Evolutionary conservation across 345 rosid species (phyloP).

Genomic region (Bruguiera gymnorhiza): DNA sequence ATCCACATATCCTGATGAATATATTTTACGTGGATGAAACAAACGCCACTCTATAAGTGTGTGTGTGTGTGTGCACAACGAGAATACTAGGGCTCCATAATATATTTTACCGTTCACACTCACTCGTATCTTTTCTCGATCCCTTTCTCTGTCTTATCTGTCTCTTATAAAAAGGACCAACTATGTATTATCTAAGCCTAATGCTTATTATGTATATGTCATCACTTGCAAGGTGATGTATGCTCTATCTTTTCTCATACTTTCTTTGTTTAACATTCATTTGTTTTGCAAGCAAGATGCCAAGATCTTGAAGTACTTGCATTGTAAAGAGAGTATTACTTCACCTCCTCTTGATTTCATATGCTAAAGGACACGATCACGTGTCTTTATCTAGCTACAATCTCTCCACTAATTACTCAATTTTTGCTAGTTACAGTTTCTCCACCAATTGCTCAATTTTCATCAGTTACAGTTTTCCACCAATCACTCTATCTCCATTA

Average conservation of each 20-base stretch:
- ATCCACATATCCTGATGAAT: not conserved
- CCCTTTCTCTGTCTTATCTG: not conserved
- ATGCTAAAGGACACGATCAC: too few species aligned
- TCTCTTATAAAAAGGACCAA: not conserved
- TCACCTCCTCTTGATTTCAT: not conserved
- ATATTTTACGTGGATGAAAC: slow-evolving; percentile 3
- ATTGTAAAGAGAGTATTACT: not conserved
- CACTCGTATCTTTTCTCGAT: too few species aligned
- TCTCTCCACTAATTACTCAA: too few species aligned
- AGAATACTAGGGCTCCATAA: too few species aligned
- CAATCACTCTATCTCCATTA: too few species aligned
- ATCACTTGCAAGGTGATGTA: slow-evolving; percentile 20
- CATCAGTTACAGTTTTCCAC: too few species aligned
- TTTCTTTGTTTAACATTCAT: slow-evolving; percentile 23
- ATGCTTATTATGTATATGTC: slow-evolving; percentile 28
- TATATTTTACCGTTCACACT: too few species aligned
- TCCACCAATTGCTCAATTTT: too few species aligned
- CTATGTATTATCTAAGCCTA: slow-evolving; percentile 25
- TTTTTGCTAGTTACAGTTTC: too few species aligned
- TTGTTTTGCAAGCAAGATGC: slow-evolving; percentile 8
- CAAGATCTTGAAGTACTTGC: slow-evolving; percentile 7
- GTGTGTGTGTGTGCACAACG: too few species aligned
- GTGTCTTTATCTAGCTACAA: too few species aligned
- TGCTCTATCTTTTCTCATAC: slow-evolving; percentile 16
- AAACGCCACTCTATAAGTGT: too few species aligned